These are phyloP conservation scores for Neonectria hederae DNA, from an alignment of 2,329 filamentous ascomycete genomes.

Conservation along the genomic window DNA sequence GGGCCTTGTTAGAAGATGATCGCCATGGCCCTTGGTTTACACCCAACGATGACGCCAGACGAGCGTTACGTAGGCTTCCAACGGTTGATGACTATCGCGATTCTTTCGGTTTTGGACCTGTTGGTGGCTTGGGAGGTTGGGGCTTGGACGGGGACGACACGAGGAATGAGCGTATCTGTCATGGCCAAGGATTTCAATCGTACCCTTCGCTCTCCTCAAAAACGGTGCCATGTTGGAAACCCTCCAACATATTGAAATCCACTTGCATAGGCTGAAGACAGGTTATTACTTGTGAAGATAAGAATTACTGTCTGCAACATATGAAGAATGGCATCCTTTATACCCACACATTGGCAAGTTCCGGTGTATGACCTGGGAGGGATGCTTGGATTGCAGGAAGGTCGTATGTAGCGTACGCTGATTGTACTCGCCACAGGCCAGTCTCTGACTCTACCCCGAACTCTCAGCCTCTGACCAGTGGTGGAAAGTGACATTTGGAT, in stretches of 20 bases:
- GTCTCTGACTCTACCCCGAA: no score
- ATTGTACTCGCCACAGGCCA: no score
- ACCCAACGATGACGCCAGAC: neutral
- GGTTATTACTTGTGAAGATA: neutral
- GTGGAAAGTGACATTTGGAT: no score
- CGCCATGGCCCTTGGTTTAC: neutral
- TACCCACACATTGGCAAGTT: no score
- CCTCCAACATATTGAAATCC: neutral
- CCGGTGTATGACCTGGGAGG: no score
- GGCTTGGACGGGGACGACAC: neutral
- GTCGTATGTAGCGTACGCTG: no score
- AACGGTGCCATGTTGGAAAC: neutral
- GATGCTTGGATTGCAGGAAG: no score
- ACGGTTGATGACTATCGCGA: neutral
- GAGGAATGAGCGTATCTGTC: neutral
- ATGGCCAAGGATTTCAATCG: neutral
- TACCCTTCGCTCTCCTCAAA: neutral
- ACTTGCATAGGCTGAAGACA: neutral
- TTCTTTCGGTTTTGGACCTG: neutral
- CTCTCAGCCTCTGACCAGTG: no score
- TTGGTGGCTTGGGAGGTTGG: neutral
- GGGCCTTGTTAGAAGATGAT: neutral
- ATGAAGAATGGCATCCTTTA: no score
- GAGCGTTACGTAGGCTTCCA: neutral
- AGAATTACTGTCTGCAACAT: neutral